Evolutionary conservation across 441 rosid species (phyloP).

Genomic region (Populus hybrid): DNA sequence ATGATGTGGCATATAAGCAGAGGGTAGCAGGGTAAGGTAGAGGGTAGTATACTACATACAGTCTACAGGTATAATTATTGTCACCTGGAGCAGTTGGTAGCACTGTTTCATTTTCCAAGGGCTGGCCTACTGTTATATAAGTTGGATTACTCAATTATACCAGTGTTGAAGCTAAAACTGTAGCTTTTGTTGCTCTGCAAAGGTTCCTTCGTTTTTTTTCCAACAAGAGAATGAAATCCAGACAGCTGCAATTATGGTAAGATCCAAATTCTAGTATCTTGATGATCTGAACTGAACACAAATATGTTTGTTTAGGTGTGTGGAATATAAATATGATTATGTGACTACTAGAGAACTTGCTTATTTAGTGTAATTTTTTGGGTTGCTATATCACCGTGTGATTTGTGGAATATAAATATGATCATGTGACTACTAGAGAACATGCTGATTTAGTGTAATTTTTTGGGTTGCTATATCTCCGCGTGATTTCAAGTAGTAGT

Average conservation of each 20-base stretch:
- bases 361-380: not conserved
- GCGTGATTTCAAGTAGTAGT: too few relatives aligned
- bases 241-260: not conserved
- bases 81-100: not conserved
- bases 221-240: not conserved
- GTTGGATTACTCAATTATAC: not conserved
- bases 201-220: not conserved
- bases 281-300: too few relatives aligned
- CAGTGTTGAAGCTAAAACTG: not conserved
- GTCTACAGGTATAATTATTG: not conserved
- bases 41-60: not conserved
- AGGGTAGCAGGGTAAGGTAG: not conserved
- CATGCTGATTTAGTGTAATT: too few relatives aligned
- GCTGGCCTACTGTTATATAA: not conserved
- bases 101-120: not conserved
- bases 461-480: not conserved
- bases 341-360: not conserved
- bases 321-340: not conserved
- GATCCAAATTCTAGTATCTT: not conserved
- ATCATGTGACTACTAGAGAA: too few relatives aligned
- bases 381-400: too few relatives aligned
- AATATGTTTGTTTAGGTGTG: not conserved
- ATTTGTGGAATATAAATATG: too few relatives aligned
- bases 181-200: not conserved
- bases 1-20: not conserved